phyloP scores from a whole-genome alignment of 768 basidiomycete genomes.

The Auricularia cornea region DNA sequence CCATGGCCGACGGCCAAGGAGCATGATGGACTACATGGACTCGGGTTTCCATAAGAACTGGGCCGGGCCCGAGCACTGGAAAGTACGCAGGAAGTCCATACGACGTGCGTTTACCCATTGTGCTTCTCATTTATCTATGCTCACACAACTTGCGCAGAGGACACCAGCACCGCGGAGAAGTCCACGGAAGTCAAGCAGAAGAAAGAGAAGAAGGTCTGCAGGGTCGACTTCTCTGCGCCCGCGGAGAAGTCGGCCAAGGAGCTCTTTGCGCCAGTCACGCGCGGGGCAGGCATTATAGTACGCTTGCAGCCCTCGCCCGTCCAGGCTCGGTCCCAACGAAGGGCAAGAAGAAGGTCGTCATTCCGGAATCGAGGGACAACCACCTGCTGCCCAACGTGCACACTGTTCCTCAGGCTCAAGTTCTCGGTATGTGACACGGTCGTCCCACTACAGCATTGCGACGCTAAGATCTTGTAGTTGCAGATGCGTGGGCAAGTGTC shows the following conservation, averaged over 20 bases:
- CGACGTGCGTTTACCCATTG: background rate
- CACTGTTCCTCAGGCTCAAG: constrained; percentile 92
- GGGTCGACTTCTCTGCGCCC: constrained; percentile 69
- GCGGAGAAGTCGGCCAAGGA: constrained; percentile 56
- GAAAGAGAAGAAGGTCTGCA: constrained; percentile 79
- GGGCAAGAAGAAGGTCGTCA: constrained; percentile 36
- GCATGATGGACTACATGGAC: constrained; percentile 85
- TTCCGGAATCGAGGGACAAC: constrained; percentile 58
- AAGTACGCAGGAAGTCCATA: constrained; percentile 34
- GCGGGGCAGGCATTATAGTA: constrained; percentile 62
- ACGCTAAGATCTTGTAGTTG: constrained; percentile 41
- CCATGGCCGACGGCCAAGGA: constrained; percentile 61
- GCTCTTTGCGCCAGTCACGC: constrained; percentile 67
- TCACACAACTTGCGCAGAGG: constrained; percentile 78
- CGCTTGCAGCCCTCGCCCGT: constrained; percentile 43
- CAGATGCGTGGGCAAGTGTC: constrained; percentile 77
- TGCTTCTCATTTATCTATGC: constrained; percentile 8
- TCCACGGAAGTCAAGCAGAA: constrained; percentile 99
- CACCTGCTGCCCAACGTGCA: constrained; percentile 86
- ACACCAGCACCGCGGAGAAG: constrained; percentile 76
- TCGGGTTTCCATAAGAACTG: constrained; percentile 82
- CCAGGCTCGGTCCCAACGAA: constrained; percentile 34
- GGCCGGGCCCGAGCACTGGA: constrained; percentile 99
- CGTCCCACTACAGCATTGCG: background rate
- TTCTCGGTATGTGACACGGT: constrained; percentile 57